Conservation (phyloP, 306 rosid genomes). For the Casuarina glauca region DNA sequence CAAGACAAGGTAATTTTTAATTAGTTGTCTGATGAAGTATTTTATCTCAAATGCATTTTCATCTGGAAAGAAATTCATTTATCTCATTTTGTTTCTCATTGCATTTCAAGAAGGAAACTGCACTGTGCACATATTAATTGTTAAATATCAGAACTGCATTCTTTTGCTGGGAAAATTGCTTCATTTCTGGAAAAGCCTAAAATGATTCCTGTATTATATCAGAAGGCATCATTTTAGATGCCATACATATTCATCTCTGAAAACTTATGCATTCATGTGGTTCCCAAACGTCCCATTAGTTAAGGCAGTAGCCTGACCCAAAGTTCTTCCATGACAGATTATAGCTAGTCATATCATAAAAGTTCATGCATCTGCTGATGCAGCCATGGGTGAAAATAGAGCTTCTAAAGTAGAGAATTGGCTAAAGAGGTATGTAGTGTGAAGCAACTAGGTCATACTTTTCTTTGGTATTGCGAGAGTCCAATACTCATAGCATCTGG, state of each 20-base stretch:
- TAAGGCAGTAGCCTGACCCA: conserved; percentile 17
- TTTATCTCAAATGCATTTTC: conserved; percentile 8
- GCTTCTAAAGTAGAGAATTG: conserved; percentile 79
- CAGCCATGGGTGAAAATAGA: conserved; percentile 55
- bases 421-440: conserved; percentile 74
- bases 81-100: not conserved
- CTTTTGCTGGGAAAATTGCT: not conserved
- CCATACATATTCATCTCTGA: not conserved
- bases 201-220: conserved; percentile 1
- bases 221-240: conserved; percentile 6
- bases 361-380: conserved; percentile 78
- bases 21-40: conserved; percentile 10
- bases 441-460: conserved; percentile 4
- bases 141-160: not conserved
- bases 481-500: conserved; percentile 16
- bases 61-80: conserved; percentile 7
- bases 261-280: not conserved
- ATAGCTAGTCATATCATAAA: conserved; percentile 92
- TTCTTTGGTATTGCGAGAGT: conserved; percentile 17
- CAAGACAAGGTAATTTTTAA: conserved; percentile 82
- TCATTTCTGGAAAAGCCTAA: not conserved
- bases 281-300: conserved; percentile 15
- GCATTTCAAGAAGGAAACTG: conserved; percentile 4
- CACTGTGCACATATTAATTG: not conserved
- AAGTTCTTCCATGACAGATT: conserved; percentile 49